Percentiles rank a stretch among this genome's conserved stretches.
Conservation (phyloP, 1,284 basidiomycete species). For the Termitomyces sp. region DNA sequence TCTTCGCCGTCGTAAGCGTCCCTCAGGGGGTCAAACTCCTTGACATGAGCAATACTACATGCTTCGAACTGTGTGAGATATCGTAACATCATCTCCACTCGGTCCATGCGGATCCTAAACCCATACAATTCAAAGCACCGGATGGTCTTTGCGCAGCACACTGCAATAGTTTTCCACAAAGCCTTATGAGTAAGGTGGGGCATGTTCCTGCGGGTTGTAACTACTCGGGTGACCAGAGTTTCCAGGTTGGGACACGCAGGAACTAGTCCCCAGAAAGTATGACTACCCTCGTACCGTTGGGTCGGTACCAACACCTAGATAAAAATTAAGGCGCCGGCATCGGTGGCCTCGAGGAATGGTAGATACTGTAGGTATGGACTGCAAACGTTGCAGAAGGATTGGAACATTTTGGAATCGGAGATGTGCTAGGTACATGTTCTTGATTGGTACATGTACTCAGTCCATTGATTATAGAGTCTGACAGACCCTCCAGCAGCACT, state of each 20-base stretch:
- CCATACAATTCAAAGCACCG: neutral
- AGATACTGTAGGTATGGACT: neutral
- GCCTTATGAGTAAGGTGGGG: neutral
- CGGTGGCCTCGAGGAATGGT: neutral
- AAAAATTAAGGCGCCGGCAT: neutral
- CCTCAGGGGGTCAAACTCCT: neutral
- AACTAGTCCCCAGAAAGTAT: neutral
- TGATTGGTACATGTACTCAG: too few species aligned
- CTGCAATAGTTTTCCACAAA: neutral
- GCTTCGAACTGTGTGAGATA: neutral
- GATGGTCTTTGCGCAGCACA: neutral
- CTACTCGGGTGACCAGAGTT: neutral
- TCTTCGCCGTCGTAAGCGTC: neutral
- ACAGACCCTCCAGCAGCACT: slow-evolving; percentile 13
- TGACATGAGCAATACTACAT: neutral
- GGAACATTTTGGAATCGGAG: neutral
- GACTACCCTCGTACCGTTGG: neutral
- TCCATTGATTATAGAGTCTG: too few species aligned
- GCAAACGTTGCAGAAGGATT: neutral
- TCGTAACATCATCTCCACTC: neutral
- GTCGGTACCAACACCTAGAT: neutral
- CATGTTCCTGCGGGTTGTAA: neutral
- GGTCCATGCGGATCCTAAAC: neutral
- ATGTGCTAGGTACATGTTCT: slow-evolving; percentile 10
- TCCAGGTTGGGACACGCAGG: neutral